Evolutionary conservation across 192 early-diverging fungal genomes (phyloP), one percentile per base, ranked within the genome.

Genomic region (Coemansia sp.): DNA sequence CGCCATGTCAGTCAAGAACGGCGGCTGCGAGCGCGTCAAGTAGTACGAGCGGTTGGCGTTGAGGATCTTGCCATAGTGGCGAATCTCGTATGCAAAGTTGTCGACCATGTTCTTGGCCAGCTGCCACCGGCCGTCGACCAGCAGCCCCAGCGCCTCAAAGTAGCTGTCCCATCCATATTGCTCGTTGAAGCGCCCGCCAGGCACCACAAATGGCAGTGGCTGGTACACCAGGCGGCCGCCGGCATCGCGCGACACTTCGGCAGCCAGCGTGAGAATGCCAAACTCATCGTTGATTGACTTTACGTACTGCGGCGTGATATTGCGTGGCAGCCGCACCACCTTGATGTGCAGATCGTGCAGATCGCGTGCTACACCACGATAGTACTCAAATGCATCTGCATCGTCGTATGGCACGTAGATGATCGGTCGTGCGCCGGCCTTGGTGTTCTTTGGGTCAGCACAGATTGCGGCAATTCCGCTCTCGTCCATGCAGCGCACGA

Each of bases 121-220:
- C 62, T 93, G 90, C 11, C 90, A 60, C 21, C 93, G 89, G 11
- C 89, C 91, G 78, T 99, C 95, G 10, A 88, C 83, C 31, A 95
- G 67, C 37, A 99, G 74, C 6, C 95, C 97, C 3, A 98, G 77
- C 0, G 91, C 84, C 69, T 95, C 94, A 83, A 97, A 97, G 74
- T 96, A 96, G 53, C 87, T 89, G 74, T 99, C 97, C 97, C 97
- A 99, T 0, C 95, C 96, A 75, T 99, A 99, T 90, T 95, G 96
- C 78, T 99, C 97, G 73, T 98, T 99, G 83, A 98, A 99, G 9
- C 97, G 87, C 16, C 97, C 97, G 12, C 97, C 97, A 0, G 96
- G 97, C 0, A 99, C 96, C 14, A 97, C 92, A 71, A 99, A 99
- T 0, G 94, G 93, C 19, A 94, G 87, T 35, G 91, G 91, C n/a